phyloP scores from a whole-genome alignment of 2,329 filamentous ascomycete genomes.

The Colletotrichum shisoi region DNA sequence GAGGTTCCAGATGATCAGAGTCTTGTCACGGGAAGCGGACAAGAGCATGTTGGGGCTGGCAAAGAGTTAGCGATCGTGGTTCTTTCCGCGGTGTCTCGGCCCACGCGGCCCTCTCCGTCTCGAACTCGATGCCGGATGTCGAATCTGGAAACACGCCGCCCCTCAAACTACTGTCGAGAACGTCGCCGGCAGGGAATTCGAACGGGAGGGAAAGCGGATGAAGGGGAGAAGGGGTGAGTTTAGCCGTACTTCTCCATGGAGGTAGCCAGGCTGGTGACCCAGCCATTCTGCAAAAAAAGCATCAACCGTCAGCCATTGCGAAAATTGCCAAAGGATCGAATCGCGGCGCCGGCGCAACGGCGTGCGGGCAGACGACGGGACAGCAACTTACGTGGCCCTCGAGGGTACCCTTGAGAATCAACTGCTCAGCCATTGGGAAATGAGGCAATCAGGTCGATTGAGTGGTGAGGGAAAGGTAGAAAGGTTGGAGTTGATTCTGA shows the following conservation, averaged over 20 bases:
- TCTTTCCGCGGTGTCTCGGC: slow-evolving; percentile 1
- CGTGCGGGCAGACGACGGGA: slow-evolving; percentile 41
- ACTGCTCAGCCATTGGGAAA: slow-evolving; percentile 83
- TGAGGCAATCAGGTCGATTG: slow-evolving; percentile 54
- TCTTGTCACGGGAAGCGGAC: slow-evolving; percentile 97
- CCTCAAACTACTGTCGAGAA: slow-evolving; percentile 6
- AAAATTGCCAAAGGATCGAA: slow-evolving; percentile 21
- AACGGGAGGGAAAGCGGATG: background rate
- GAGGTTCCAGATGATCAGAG: slow-evolving; percentile 99
- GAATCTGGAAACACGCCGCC: slow-evolving; percentile 26
- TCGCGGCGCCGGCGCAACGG: slow-evolving; percentile 41
- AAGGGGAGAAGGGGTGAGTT: background rate
- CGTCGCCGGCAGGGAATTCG: slow-evolving; percentile 9
- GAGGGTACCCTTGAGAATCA: slow-evolving; percentile 95
- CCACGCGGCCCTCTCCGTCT: slow-evolving; percentile 5
- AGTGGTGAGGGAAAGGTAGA: slow-evolving; percentile 48
- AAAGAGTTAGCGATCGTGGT: slow-evolving; percentile 44
- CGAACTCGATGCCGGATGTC: slow-evolving; percentile 12
- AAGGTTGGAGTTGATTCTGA: slow-evolving; percentile 48
- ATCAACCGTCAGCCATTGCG: slow-evolving; percentile 38
- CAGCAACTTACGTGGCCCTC: slow-evolving; percentile 83
- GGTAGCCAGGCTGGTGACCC: slow-evolving; percentile 98
- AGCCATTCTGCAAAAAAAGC: slow-evolving; percentile 73
- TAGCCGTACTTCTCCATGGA: slow-evolving; percentile 92
- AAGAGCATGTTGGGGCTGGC: slow-evolving; percentile 98